Conservation (phyloP, 1,284 basidiomycete species). For the Irpex lacteus region DNA sequence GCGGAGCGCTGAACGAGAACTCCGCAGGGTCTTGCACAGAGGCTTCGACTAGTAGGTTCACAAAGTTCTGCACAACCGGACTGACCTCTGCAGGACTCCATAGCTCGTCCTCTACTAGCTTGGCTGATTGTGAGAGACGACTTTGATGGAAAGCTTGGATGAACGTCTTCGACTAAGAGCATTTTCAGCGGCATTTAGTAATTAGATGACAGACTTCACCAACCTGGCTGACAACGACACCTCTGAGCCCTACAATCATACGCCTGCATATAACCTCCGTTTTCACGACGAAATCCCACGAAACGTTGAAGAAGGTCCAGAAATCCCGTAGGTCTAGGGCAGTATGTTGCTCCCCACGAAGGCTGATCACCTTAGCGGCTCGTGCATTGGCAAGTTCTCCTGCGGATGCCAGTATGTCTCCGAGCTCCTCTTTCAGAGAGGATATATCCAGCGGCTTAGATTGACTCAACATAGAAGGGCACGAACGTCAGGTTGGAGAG, state of each 20-base stretch:
- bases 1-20: neutral
- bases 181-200: too few relatives aligned
- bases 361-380: slow-evolving; percentile 73
- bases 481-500: slow-evolving; percentile 10
- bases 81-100: slow-evolving; percentile 40
- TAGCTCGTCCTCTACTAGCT: neutral
- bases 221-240: slow-evolving; percentile 80
- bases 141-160: neutral
- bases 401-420: slow-evolving; percentile 75
- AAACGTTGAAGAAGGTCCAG: slow-evolving; percentile 77
- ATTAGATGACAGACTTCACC: neutral
- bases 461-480: slow-evolving; percentile 26
- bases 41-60: slow-evolving; percentile 74
- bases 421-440: slow-evolving; percentile 54
- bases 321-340: slow-evolving; percentile 74
- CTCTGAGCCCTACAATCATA: slow-evolving; percentile 91
- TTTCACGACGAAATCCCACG: slow-evolving; percentile 86
- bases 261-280: slow-evolving; percentile 83
- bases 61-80: slow-evolving; percentile 62
- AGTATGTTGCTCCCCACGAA: slow-evolving; percentile 79
- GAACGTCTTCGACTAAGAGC: slow-evolving; percentile 7
- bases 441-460: slow-evolving; percentile 38
- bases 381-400: slow-evolving; percentile 85
- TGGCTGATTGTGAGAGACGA: slow-evolving; percentile 53
- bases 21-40: slow-evolving; percentile 79